These are phyloP conservation scores for Termitomyces sp. DNA, from an alignment of 768 basidiomycete genomes.

Conservation along the genomic window DNA sequence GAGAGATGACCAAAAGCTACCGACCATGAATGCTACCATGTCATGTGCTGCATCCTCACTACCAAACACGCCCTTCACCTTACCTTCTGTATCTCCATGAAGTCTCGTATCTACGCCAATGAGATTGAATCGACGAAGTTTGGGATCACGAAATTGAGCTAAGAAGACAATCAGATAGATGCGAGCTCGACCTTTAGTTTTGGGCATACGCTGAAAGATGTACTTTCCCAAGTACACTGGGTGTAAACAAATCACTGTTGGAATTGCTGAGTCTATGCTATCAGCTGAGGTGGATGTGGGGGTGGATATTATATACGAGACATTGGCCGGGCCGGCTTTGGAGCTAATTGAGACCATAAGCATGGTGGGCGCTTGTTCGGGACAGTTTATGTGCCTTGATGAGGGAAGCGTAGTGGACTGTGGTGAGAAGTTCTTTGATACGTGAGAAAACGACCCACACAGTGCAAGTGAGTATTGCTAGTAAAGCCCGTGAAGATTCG, in stretches of 20 bases:
- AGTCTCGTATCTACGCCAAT: slow-evolving; percentile 27
- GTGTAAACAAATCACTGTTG: slow-evolving; percentile 31
- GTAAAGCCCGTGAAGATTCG: neutral
- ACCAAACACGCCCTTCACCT: slow-evolving; percentile 20
- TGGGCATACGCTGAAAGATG: slow-evolving; percentile 25
- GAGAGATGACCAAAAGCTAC: slow-evolving; percentile 1
- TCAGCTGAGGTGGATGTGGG: slow-evolving; percentile 24
- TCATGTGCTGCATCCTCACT: slow-evolving; percentile 29
- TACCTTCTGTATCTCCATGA: slow-evolving; percentile 27
- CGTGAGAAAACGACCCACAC: neutral
- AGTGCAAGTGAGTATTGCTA: neutral
- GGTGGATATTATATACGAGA: slow-evolving; percentile 33
- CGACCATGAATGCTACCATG: slow-evolving; percentile 29
- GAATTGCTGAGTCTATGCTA: slow-evolving; percentile 23
- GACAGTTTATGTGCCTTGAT: neutral
- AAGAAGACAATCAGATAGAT: neutral
- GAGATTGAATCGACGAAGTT: slow-evolving; percentile 32
- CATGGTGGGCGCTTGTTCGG: slow-evolving; percentile 16
- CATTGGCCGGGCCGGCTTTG: slow-evolving; percentile 20
- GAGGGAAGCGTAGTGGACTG: neutral
- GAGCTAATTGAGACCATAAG: slow-evolving; percentile 25
- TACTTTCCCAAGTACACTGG: slow-evolving; percentile 27
- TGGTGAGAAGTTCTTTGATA: neutral
- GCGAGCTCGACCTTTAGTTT: neutral
- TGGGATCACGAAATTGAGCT: slow-evolving; percentile 12